A percentile compares a stretch with the other conserved stretches of the same genome.
These are phyloP conservation scores for Ascoidea rubescens DNA, from an alignment of 805 yeast species.

Conservation along the genomic window DNA sequence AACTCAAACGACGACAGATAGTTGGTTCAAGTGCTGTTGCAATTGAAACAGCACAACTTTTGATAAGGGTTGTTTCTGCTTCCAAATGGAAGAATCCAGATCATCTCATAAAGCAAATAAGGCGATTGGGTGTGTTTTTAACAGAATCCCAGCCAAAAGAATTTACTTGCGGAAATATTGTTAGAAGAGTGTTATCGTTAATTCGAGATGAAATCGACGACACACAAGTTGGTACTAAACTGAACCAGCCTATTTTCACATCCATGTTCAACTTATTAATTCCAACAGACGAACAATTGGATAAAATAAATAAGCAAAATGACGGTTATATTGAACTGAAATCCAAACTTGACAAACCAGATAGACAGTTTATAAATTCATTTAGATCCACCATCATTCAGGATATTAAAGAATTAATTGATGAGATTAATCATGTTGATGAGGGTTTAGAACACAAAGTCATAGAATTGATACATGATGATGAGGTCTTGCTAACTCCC, in stretches of 20 bases:
- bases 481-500: constrained; percentile 77
- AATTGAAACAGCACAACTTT: constrained; percentile 69
- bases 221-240: constrained; percentile 13
- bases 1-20: constrained; percentile 74
- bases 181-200: constrained; percentile 75
- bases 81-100: constrained; percentile 76
- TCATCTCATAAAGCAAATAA: constrained; percentile 57
- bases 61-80: constrained; percentile 79
- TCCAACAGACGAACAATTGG: constrained; percentile 14
- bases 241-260: constrained; percentile 40
- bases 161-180: constrained; percentile 79
- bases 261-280: constrained; percentile 80
- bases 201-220: constrained; percentile 65
- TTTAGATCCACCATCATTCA: constrained; percentile 78
- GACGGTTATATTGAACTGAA: constrained; percentile 13
- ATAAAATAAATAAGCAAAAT: constrained; percentile 10
- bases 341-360: constrained; percentile 5
- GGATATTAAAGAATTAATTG: constrained; percentile 83
- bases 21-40: constrained; percentile 75
- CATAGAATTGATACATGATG: constrained; percentile 87
- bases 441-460: constrained; percentile 88
- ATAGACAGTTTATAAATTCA: constrained; percentile 26
- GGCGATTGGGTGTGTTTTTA: constrained; percentile 57
- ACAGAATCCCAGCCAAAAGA: constrained; percentile 81
- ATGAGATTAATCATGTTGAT: constrained; percentile 78